Evolutionary conservation across 139 green algal genomes (phyloP).

Genomic region (Chlamydomonas sphaeroides): DNA sequence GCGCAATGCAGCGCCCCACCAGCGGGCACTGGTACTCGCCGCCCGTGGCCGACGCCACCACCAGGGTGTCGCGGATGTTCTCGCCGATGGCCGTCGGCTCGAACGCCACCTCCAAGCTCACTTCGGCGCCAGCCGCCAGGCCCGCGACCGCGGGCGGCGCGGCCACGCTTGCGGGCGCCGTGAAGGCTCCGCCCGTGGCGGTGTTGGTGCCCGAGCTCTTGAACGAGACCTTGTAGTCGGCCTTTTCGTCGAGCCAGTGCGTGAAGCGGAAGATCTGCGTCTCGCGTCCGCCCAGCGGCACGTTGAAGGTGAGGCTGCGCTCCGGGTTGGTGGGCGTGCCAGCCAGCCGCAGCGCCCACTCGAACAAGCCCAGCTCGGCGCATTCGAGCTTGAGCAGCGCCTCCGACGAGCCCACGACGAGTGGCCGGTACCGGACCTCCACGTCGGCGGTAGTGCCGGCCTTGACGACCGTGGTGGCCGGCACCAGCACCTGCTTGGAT

Average conservation of each 20-base stretch:
- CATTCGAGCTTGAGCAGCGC: slow-evolving; percentile 67
- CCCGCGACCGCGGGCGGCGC: slow-evolving; percentile 34
- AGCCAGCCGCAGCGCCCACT: slow-evolving; percentile 73
- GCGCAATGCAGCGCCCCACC: slow-evolving; percentile 71
- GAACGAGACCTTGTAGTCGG: slow-evolving; percentile 77
- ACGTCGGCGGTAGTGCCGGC: slow-evolving; percentile 44
- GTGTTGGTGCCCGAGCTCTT: slow-evolving; percentile 30
- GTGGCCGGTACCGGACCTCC: slow-evolving; percentile 71
- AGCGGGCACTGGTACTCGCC: slow-evolving; percentile 79
- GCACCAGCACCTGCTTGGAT: slow-evolving; percentile 59
- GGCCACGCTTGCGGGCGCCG: background rate
- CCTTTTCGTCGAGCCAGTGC: slow-evolving; percentile 78
- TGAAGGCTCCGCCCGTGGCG: slow-evolving; percentile 34
- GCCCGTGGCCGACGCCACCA: slow-evolving; percentile 58
- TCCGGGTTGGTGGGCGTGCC: slow-evolving; percentile 69
- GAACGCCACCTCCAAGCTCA: slow-evolving; percentile 76
- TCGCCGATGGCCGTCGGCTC: slow-evolving; percentile 77
- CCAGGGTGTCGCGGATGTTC: slow-evolving; percentile 67
- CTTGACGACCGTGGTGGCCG: slow-evolving; percentile 50
- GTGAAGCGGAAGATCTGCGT: slow-evolving; percentile 77
- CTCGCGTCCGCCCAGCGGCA: slow-evolving; percentile 73
- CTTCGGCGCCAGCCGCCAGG: slow-evolving; percentile 56
- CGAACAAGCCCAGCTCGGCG: slow-evolving; percentile 73
- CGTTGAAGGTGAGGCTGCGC: slow-evolving; percentile 68
- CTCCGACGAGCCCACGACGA: slow-evolving; percentile 65